Evolutionary conservation across 805 yeast species (phyloP).

Genomic region (Cyberlindnera maritima): DNA sequence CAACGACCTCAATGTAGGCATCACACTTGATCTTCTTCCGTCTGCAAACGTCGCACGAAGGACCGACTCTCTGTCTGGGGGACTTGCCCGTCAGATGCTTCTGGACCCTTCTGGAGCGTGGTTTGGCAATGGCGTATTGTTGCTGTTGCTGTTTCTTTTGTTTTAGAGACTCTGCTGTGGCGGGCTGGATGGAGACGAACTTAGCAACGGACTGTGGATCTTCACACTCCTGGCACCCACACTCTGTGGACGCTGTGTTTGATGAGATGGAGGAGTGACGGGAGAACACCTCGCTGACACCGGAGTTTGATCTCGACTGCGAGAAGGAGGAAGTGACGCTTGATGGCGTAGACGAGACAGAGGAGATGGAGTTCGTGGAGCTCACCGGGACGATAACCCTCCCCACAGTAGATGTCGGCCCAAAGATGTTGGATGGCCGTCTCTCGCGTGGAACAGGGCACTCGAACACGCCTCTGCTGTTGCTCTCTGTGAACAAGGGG

Average conservation of each 20-base stretch:
- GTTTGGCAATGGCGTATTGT: background rate
- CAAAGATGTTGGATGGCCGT: background rate
- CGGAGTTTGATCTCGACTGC: background rate
- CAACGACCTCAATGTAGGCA: constrained; percentile 51
- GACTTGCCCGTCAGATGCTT: constrained; percentile 20
- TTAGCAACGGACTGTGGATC: background rate
- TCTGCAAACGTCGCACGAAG: constrained; percentile 72
- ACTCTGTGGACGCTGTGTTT: background rate
- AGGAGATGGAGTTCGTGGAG: background rate
- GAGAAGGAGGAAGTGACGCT: too few relatives aligned
- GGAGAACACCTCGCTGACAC: constrained; percentile 1
- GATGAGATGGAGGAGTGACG: constrained; percentile 5
- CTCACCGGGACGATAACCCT: background rate
- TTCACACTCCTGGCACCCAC: constrained; percentile 4
- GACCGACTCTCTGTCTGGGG: constrained; percentile 64
- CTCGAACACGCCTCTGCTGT: background rate
- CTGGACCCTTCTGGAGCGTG: constrained; percentile 2
- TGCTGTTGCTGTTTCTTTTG: background rate
- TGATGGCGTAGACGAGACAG: too few relatives aligned
- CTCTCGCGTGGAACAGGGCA: background rate
- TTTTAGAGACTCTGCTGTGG: background rate
- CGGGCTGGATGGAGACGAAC: background rate
- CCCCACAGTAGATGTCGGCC: background rate
- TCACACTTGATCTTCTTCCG: constrained; percentile 70
- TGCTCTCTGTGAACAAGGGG: constrained; percentile 1